phyloP scores from a whole-genome alignment of 2,329 filamentous ascomycete genomes.

The Atkinsonella hypoxylon region DNA sequence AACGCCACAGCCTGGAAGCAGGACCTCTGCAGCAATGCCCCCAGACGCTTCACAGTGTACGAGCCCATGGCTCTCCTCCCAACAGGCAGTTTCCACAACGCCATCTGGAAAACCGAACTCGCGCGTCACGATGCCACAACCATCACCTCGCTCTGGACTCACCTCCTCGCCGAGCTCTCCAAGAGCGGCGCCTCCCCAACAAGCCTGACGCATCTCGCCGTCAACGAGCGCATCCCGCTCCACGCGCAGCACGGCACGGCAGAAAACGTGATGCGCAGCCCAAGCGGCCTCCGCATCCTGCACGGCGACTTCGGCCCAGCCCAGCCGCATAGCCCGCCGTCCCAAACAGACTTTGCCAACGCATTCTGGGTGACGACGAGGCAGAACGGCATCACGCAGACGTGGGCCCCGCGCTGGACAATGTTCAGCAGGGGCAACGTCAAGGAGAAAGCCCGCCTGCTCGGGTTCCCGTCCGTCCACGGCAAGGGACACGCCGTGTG shows the following conservation, averaged over 20 bases:
- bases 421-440: slow-evolving; percentile 94
- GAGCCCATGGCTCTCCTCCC: slow-evolving; percentile 50
- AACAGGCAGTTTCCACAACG: slow-evolving; percentile 39
- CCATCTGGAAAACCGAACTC: slow-evolving; percentile 29
- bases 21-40: slow-evolving; percentile 28
- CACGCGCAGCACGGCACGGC: slow-evolving; percentile 15
- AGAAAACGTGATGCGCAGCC: slow-evolving; percentile 64
- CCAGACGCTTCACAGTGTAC: slow-evolving; percentile 49
- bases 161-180: slow-evolving; percentile 36
- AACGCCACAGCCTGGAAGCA: slow-evolving; percentile 10
- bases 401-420: slow-evolving; percentile 79
- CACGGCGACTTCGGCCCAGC: slow-evolving; percentile 61
- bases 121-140: slow-evolving; percentile 12
- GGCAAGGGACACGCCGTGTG: slow-evolving; percentile 19
- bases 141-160: slow-evolving; percentile 30
- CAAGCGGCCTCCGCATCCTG: slow-evolving; percentile 56
- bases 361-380: slow-evolving; percentile 71
- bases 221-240: slow-evolving; percentile 50
- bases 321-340: slow-evolving; percentile 16
- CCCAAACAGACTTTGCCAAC: slow-evolving; percentile 41
- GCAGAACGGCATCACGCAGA: slow-evolving; percentile 72
- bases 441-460: slow-evolving; percentile 70
- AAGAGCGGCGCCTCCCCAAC: slow-evolving; percentile 22
- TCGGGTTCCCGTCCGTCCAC: slow-evolving; percentile 32
- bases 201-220: slow-evolving; percentile 42